Conservation (phyloP, 257 asterid genomes). For the Anisodus acutangulus region DNA sequence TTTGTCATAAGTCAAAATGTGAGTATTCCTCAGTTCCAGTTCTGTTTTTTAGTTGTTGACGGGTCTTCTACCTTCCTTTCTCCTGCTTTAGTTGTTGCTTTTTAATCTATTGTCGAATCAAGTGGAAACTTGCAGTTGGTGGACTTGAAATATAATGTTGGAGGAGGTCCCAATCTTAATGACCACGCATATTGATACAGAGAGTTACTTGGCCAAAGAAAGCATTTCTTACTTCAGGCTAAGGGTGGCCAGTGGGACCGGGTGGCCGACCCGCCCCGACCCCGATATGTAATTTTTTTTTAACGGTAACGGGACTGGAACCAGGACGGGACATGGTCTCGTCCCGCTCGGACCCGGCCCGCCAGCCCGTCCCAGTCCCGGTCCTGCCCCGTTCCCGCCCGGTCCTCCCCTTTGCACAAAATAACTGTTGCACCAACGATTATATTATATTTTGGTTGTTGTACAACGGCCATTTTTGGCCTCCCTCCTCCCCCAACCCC, state of each 20-base stretch:
- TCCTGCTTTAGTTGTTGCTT: neutral
- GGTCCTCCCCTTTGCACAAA: too few species aligned
- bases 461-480: too few species aligned
- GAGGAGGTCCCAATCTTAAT: neutral
- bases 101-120: neutral
- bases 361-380: too few species aligned
- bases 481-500: too few species aligned
- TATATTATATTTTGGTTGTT: too few species aligned
- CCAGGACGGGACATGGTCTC: too few species aligned
- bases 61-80: neutral
- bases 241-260: neutral
- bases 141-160: conserved; percentile 47
- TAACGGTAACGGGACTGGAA: too few species aligned
- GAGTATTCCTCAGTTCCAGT: neutral
- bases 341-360: too few species aligned
- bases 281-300: too few species aligned
- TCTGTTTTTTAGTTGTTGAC: neutral
- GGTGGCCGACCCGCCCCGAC: too few species aligned
- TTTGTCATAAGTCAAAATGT: conserved; percentile 25
- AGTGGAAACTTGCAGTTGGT: conserved; percentile 46
- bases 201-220: conserved; percentile 52
- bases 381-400: too few species aligned
- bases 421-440: too few species aligned
- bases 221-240: conserved; percentile 52
- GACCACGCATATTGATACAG: conserved; percentile 35